phyloP scores from a whole-genome alignment of 2,329 filamentous ascomycete genomes.

The Penicillium occitanis region DNA sequence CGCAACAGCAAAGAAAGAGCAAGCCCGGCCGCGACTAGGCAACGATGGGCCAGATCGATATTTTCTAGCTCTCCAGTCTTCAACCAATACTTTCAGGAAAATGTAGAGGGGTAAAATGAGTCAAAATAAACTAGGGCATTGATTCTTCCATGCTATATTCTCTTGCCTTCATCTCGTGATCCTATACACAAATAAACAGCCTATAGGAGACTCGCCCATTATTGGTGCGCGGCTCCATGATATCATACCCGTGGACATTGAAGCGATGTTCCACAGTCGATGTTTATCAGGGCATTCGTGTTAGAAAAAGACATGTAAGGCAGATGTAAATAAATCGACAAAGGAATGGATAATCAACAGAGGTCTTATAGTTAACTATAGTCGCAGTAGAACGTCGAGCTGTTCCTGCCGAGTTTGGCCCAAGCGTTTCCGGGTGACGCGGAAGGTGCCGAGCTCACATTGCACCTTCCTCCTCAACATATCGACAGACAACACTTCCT shows the following conservation, averaged over 20 bases:
- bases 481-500: not conserved
- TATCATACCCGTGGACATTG: not conserved
- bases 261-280: not conserved
- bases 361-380: not conserved
- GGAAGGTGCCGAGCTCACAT: not conserved
- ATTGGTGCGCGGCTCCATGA: not conserved
- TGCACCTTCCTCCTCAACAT: not conserved
- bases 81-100: not conserved
- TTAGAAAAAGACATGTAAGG: too few species aligned
- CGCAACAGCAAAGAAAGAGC: not conserved
- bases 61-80: not conserved
- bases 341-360: not conserved
- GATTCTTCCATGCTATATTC: not conserved
- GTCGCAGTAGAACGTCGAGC: not conserved
- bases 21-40: not conserved
- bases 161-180: not conserved
- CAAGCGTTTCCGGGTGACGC: not conserved
- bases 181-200: not conserved
- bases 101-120: not conserved
- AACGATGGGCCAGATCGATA: not conserved
- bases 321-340: not conserved
- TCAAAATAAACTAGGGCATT: not conserved
- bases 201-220: not conserved
- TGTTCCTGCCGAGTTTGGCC: not conserved
- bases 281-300: not conserved